Base-by-base conservation (phyloP, 768 basidiomycete species). In the Tylopilus intermedius region DNA sequence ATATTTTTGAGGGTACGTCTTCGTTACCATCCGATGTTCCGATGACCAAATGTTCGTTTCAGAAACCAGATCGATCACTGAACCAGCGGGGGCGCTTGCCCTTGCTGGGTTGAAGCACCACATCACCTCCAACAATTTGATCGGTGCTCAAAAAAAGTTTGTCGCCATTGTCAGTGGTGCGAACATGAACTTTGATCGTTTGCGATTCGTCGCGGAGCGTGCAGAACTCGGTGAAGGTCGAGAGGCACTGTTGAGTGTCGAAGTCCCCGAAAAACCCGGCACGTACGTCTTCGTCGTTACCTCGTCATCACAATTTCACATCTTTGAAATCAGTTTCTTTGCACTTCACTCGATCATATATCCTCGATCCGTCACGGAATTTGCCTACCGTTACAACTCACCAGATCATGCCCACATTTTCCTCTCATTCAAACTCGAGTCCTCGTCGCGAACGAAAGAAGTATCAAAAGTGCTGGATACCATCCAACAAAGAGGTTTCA, bases 171-270 rank as follows among this genome's bases (percentile, higher is more conserved):
- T 98, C 57, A 94, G 91, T 62, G 96, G 96, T 21, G 96, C 95
- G 15, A 98, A 99, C 72, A 96, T 99, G 91, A 98, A 99, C 73
- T 99, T 99, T 70, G 90, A 93, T 64, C 83, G 95, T 40, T 71
- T 99, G 43, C 83, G 96, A 9, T 99, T 98, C 66, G 94, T 99
- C n/a, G 90, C 96, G 18, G 96, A 99, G 68, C 93, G 96, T 51
- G 96, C 96, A 3, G 94, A 97, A 69, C 77, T 98, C 18, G 96
- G 96, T 57, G 96, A 99, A 70, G 88, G 95, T 10, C 80, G 88
- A 48, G 96, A 99, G 71, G 96, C 89, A 0, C 77, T 98, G 43
- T 77, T 98, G 59, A 90, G 89, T 62, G 90, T 97, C n/a, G 88
- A 90, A 62, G 88, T 98, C 49, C 94, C 96, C 22, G 96, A 99